Conservation (phyloP, 1,284 basidiomycete genomes). For the Termitomyces sp. region DNA sequence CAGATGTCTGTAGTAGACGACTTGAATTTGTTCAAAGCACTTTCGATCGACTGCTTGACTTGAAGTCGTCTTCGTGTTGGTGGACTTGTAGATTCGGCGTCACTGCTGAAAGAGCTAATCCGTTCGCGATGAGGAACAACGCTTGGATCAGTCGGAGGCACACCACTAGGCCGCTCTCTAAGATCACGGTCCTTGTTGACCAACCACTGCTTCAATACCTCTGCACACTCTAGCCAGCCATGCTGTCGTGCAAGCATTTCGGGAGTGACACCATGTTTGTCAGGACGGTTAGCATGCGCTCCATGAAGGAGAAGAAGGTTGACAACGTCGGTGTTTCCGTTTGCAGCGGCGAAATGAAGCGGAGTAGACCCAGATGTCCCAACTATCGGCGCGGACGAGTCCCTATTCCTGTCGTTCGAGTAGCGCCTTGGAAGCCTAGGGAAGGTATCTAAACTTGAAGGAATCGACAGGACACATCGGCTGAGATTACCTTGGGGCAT, state of each 20-base stretch:
- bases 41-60: constrained; percentile 62
- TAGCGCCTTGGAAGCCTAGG: constrained; percentile 73
- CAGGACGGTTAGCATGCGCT: constrained; percentile 70
- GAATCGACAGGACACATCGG: constrained; percentile 2
- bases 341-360: constrained; percentile 91
- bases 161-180: constrained; percentile 32
- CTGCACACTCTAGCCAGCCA: constrained; percentile 62
- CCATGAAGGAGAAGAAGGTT: constrained; percentile 75
- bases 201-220: constrained; percentile 51
- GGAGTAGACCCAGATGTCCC: constrained; percentile 84
- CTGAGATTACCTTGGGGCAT: constrained; percentile 68
- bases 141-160: constrained; percentile 14
- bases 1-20: constrained; percentile 31
- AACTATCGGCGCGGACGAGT: constrained; percentile 62
- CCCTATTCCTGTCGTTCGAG: constrained; percentile 64
- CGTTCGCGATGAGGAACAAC: constrained; percentile 20
- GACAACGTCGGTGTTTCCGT: constrained; percentile 76
- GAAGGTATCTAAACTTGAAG: constrained; percentile 8
- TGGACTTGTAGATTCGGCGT: constrained; percentile 21
- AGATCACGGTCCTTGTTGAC: constrained; percentile 58
- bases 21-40: constrained; percentile 53
- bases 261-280: constrained; percentile 85
- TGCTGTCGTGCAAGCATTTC: constrained; percentile 66
- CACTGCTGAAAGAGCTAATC: constrained; percentile 21
- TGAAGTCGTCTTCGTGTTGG: constrained; percentile 41